Evolutionary conservation across 257 asterid genomes (phyloP).

Genomic region (Paulownia fortunei): DNA sequence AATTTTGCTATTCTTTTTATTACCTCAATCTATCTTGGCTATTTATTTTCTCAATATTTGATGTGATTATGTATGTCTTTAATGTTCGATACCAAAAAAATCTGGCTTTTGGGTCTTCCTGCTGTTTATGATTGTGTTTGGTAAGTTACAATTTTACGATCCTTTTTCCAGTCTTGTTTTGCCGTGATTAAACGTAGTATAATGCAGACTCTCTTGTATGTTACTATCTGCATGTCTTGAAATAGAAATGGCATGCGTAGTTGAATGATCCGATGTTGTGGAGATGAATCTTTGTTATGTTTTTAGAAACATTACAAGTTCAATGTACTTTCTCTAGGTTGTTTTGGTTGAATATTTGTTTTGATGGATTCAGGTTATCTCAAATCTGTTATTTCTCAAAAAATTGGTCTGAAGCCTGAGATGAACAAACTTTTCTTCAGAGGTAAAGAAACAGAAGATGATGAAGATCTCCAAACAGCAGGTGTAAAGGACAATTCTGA

Average conservation of each 20-base stretch:
- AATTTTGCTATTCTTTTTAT: constrained; percentile 1
- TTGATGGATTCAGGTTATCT: constrained; percentile 61
- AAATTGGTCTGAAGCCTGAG: constrained; percentile 62
- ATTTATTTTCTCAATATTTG: not conserved
- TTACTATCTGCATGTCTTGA: constrained; percentile 18
- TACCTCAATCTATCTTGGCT: not conserved
- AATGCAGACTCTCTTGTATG: constrained; percentile 8
- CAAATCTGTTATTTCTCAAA: constrained; percentile 55
- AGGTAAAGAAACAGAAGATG: constrained; percentile 66
- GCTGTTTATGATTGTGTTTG: not conserved
- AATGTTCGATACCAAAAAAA: not conserved
- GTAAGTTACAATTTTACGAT: not conserved
- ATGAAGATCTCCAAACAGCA: constrained; percentile 59
- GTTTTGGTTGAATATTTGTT: constrained; percentile 17
- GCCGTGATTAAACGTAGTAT: not conserved
- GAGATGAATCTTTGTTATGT: not conserved
- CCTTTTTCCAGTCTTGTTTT: constrained; percentile 4
- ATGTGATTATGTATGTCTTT: not conserved
- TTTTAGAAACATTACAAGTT: not conserved
- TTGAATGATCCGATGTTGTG: constrained; percentile 12
- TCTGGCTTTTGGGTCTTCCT: not conserved
- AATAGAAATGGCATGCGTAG: not conserved
- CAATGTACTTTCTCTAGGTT: constrained; percentile 1
- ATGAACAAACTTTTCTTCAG: constrained; percentile 63
- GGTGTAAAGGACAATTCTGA: constrained; percentile 69